These are phyloP conservation scores for Micractinium sp. DNA, from an alignment of 139 green algal species.

Conservation along the genomic window DNA sequence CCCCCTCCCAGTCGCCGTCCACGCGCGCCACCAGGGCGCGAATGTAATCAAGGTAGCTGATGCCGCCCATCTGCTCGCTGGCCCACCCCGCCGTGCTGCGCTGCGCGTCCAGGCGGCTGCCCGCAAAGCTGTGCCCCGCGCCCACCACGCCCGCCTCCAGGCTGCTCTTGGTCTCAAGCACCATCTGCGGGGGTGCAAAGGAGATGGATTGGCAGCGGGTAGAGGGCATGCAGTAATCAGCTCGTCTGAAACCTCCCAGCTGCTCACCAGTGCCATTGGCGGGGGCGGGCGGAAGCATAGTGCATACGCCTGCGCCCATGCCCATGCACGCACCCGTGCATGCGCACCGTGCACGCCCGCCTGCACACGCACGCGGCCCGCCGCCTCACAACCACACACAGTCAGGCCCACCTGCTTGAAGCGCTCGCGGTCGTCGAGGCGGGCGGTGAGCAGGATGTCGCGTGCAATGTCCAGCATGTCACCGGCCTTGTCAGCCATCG, in stretches of 20 bases:
- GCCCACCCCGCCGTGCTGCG: slow-evolving; percentile 82
- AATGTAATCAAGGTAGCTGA: slow-evolving; percentile 93
- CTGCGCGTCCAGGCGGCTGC: slow-evolving; percentile 86
- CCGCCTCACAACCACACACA: background rate
- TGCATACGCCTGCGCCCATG: too few relatives aligned
- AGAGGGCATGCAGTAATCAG: too few relatives aligned
- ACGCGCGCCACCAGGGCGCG: slow-evolving; percentile 82
- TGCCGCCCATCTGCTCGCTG: slow-evolving; percentile 87
- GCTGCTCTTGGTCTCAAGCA: slow-evolving; percentile 89
- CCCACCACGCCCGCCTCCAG: slow-evolving; percentile 86
- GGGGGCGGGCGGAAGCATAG: background rate
- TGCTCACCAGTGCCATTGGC: too few relatives aligned
- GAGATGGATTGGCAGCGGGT: too few relatives aligned
- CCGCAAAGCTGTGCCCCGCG: slow-evolving; percentile 86
- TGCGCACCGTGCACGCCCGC: too few relatives aligned
- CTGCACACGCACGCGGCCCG: background rate
- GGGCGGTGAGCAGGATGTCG: slow-evolving; percentile 83
- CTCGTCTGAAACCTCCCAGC: too few relatives aligned
- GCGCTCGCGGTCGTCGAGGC: slow-evolving; percentile 88
- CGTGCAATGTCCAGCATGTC: slow-evolving; percentile 90
- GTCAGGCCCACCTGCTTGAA: slow-evolving; percentile 77
- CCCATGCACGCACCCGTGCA: too few relatives aligned
- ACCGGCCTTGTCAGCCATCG: slow-evolving; percentile 85
- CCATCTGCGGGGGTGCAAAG: slow-evolving; percentile 81
- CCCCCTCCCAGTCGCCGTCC: slow-evolving; percentile 90